Conservation (phyloP, 768 basidiomycete species). For the Glaciozyma martinii region DNA sequence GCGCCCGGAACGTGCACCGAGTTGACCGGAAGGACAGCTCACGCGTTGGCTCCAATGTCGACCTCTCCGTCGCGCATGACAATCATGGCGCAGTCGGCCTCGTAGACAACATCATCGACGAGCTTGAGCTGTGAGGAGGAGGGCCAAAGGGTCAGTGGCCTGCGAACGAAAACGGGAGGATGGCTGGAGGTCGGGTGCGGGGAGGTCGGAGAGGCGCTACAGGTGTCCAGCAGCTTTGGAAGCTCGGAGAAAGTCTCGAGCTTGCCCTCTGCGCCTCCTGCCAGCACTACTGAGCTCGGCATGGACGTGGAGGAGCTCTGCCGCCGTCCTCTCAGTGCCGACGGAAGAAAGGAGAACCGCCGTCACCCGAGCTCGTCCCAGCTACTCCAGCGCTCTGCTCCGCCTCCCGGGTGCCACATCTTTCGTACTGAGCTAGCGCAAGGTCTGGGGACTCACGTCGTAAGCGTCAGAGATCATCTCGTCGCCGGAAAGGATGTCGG, state of each 20-base stretch:
- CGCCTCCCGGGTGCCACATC: neutral
- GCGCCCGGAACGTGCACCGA: neutral
- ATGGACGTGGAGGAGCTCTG: neutral
- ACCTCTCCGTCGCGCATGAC: conserved; percentile 54
- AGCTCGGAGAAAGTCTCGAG: neutral
- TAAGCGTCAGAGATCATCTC: conserved; percentile 46
- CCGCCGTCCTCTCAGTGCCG: no score
- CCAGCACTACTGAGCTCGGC: no score
- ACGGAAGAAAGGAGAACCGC: no score
- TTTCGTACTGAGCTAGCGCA: neutral
- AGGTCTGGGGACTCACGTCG: conserved; percentile 33
- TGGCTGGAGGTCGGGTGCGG: neutral
- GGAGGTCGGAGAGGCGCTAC: neutral
- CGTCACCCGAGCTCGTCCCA: no score
- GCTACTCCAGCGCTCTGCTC: neutral
- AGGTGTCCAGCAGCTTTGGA: neutral
- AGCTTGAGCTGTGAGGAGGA: conserved; percentile 42
- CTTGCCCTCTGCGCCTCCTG: no score
- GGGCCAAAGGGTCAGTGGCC: neutral
- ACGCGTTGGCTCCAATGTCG: conserved; percentile 62
- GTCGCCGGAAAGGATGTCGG: conserved; percentile 42
- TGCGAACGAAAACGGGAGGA: neutral
- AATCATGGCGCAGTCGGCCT: conserved; percentile 36
- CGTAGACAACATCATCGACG: conserved; percentile 71
- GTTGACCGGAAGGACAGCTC: neutral